A percentile compares a stretch with the other conserved stretches of the same genome.
Conservation (phyloP, 2,329 filamentous ascomycete genomes). For the Pyrenophora seminiperda region DNA sequence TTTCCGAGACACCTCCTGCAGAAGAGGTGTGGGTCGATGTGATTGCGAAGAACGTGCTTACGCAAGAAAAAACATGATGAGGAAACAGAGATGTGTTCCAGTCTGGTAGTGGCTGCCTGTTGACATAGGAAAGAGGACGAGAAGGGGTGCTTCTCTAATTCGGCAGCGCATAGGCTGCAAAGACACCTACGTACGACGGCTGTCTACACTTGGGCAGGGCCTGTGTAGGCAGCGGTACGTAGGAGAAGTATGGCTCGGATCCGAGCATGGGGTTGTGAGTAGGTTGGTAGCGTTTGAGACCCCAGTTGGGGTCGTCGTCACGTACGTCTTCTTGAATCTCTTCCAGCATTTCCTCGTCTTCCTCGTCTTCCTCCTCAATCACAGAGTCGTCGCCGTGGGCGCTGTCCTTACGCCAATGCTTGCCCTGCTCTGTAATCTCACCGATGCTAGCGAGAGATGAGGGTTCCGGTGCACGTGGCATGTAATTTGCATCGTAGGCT, state of each 20-base stretch:
- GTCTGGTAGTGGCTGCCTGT: too few species aligned
- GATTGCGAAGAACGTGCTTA: too few species aligned
- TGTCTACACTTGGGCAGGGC: slow-evolving; percentile 19
- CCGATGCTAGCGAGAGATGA: slow-evolving; percentile 16
- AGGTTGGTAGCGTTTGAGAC: slow-evolving; percentile 28
- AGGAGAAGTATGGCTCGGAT: slow-evolving; percentile 34
- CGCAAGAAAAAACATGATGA: slow-evolving; percentile 4
- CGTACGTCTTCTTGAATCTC: slow-evolving; percentile 11
- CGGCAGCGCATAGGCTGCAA: slow-evolving; percentile 26
- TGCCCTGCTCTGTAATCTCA: slow-evolving; percentile 23
- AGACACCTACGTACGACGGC: slow-evolving; percentile 31
- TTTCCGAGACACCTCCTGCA: too few species aligned
- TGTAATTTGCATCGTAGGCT: slow-evolving; percentile 36
- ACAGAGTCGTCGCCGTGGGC: slow-evolving; percentile 24
- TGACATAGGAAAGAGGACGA: not conserved
- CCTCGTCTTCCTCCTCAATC: slow-evolving; percentile 26
- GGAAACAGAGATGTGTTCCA: not conserved
- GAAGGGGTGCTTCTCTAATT: slow-evolving; percentile 3
- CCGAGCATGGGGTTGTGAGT: slow-evolving; percentile 28
- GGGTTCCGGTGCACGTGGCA: slow-evolving; percentile 5
- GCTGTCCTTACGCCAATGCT: slow-evolving; percentile 32
- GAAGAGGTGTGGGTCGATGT: too few species aligned
- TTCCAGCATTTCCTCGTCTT: slow-evolving; percentile 26
- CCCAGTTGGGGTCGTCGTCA: slow-evolving; percentile 33
- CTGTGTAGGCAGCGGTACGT: slow-evolving; percentile 27